Conservation (phyloP, 2,329 filamentous ascomycete species). For the Penicillium sp. region DNA sequence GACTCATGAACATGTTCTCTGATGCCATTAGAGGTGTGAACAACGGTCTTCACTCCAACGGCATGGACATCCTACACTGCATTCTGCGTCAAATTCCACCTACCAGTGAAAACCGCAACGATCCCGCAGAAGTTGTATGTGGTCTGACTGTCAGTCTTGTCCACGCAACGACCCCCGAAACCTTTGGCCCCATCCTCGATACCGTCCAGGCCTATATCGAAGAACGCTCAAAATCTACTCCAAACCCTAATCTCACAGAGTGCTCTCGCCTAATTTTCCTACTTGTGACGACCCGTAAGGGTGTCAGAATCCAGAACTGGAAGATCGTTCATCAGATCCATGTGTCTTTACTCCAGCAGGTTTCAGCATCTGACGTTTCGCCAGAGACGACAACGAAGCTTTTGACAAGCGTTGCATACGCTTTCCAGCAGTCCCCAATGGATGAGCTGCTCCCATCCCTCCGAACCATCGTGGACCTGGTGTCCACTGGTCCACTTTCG, state of each 20-base stretch:
- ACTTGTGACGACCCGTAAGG: conserved; percentile 76
- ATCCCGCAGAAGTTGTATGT: conserved; percentile 60
- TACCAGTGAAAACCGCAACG: conserved; percentile 30
- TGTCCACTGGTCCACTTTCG: conserved; percentile 68
- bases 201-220: conserved; percentile 58
- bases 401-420: conserved; percentile 58
- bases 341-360: conserved; percentile 53
- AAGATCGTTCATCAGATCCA: conserved; percentile 60
- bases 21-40: conserved; percentile 72
- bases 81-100: conserved; percentile 45
- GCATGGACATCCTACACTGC: conserved; percentile 54
- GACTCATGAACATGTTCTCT: conserved; percentile 87
- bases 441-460: conserved; percentile 74
- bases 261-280: conserved; percentile 55
- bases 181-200: conserved; percentile 69
- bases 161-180: conserved; percentile 76
- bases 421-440: conserved; percentile 75
- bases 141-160: conserved; percentile 80
- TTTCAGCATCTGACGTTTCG: conserved; percentile 27
- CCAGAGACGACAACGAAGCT: conserved; percentile 35
- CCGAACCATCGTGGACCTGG: conserved; percentile 62
- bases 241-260: conserved; percentile 44
- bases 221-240: conserved; percentile 33
- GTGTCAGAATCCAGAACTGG: conserved; percentile 75
- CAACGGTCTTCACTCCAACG: conserved; percentile 60